Evolutionary conservation across 257 asterid species (phyloP), one percentile per base, ranked within the genome.

Genomic region (Linaria vulgaris): DNA sequence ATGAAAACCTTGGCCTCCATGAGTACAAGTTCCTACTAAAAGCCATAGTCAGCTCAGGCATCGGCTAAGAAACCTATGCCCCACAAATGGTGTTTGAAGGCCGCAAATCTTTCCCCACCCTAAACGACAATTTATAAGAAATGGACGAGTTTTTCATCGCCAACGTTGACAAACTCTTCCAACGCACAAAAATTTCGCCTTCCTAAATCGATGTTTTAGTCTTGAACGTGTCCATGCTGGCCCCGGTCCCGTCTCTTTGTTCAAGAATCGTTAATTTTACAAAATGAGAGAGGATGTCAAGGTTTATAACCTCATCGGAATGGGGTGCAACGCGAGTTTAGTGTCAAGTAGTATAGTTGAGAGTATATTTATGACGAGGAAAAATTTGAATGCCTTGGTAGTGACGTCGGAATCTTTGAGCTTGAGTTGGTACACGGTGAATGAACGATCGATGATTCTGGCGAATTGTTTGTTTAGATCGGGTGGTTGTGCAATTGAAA

Each of bases 251-350:
- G 1, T 89, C 96, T 0, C 63, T 87, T 3, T 55, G 96, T 0
- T 31, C 91, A 0, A 69, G 94, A 38, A 83, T 89, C 31, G 74
- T 92, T 53, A 85, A 87, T 43, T 46, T 6, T 89, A 80, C 70
- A 78, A 79, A 73, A 56, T 89, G 94, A 74, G 85, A 2, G 85
- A 82, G 0, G 88, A 83, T 17, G 41, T 89, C 13, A 92, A 92
- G 86, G 82, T 80, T 7, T 92, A 89, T 11, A 89, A 87, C 50
- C 77, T 92, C 51, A 79, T 94, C 0, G 96, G 96, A 0, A 92
- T 92, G 99, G 99, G 99, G 1, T 92, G 97, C 48, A 85, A 95
- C 70, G 99, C 97, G 0, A 92, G 99, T 60, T 6, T 90, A 2
- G 30, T 92, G 21, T 80, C 99, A 0, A 48, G 87, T 14, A 74